These are phyloP conservation scores for Ascoidea asiatica DNA, from an alignment of 805 yeast species.

Conservation along the genomic window DNA sequence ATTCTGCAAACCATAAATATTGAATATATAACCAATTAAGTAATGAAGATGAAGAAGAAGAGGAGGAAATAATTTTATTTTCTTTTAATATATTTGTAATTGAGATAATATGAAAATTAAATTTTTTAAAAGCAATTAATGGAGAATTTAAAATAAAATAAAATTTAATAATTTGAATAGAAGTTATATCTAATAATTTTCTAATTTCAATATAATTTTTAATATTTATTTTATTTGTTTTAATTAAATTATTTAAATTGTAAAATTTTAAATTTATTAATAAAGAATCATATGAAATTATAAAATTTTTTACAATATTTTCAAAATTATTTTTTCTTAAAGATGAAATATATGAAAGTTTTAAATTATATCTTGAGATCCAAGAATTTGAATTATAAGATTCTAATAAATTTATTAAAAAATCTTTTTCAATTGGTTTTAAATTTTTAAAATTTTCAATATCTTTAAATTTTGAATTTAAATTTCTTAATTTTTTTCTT, in stretches of 20 bases:
- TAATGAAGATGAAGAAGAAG: constrained; percentile 18
- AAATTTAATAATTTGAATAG: constrained; percentile 49
- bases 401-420: constrained; percentile 1
- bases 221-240: constrained; percentile 13
- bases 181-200: constrained; percentile 40
- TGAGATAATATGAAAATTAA: constrained; percentile 46
- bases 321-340: constrained; percentile 32
- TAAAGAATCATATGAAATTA: constrained; percentile 38
- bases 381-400: constrained; percentile 22
- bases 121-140: constrained; percentile 46
- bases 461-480: constrained; percentile 1
- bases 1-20: constrained; percentile 49
- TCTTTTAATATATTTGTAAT: constrained; percentile 26
- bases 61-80: constrained; percentile 14
- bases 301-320: constrained; percentile 34
- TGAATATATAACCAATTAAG: constrained; percentile 50
- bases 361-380: constrained; percentile 37
- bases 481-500: constrained; percentile 16
- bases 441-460: constrained; percentile 5
- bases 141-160: constrained; percentile 47
- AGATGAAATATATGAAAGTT: constrained; percentile 37
- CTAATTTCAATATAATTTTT: constrained; percentile 32
- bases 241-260: constrained; percentile 26
- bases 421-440: constrained; percentile 6
- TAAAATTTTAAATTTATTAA: no score